Evolutionary conservation across 2,329 filamentous ascomycete genomes (phyloP), one percentile per base, ranked within the genome.

Genomic region (Penicillium verrucosum): DNA sequence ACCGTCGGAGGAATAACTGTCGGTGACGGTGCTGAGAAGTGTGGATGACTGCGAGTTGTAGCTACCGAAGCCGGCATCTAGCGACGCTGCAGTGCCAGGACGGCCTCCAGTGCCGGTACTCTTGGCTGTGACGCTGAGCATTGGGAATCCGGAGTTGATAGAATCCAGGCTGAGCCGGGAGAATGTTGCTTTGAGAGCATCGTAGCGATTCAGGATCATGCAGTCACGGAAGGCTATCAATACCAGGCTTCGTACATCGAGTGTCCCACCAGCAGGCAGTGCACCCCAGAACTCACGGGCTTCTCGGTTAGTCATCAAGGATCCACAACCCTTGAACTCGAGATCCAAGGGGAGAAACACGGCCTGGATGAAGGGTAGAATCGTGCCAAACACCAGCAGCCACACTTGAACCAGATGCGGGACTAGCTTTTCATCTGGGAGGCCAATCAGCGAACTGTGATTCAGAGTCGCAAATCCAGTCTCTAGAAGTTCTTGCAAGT

Each of bases 341-440:
- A 96, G 83, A 68, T 99, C 94, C 1, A 99, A 78, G 0, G 92
- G 94, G 1, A 99, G 78, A 70, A 99, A 97, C 1, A 97, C 92
- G 1, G 93, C 92, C 77, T 97, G 93, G 66, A 99, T 87, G 69
- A 96, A 97, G 0, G 94, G 94, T 5, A 97, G 77, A 37, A 97
- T 90, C 7, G 85, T 89, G 3, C 91, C 93, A 68, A 97, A 97
- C 0, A 94, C 92, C 45, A 94, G 87, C 57, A 95, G 85, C 94
- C 94, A 99, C 69, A 97, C 86, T 70, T 96, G 91, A 2, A 97
- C 93, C 0, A 99, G 80, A 54, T 91, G 86, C 0, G 91, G 90
- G 23, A 97, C 91, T n/a, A 97, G 83, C 34, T 88, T 85, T 59
- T 96, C 92, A 68, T 97, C 93, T 0, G 90, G 82, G 0, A 91